Percentiles rank a stretch among this genome's conserved stretches.
Conservation (phyloP, 2,329 filamentous ascomycete genomes). For the Didymella arachidicola region DNA sequence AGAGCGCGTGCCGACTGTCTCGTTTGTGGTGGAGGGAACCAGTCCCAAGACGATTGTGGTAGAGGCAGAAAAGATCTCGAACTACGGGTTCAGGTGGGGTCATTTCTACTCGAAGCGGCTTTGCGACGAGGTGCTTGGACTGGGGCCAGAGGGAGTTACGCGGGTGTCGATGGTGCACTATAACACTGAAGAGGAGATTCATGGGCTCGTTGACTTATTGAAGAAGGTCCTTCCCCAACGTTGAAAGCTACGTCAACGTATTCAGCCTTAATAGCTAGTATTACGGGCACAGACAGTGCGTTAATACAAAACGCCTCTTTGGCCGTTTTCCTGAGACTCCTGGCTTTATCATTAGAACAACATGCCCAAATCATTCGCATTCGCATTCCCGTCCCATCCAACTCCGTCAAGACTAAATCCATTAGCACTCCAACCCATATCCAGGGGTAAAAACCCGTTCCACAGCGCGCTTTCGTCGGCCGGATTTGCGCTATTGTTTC, state of each 20-base stretch:
- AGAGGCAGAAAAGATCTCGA: slow-evolving; percentile 65
- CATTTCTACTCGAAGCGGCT: slow-evolving; percentile 73
- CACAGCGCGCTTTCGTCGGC: slow-evolving; percentile 34
- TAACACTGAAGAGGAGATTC: slow-evolving; percentile 71
- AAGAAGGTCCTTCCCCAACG: slow-evolving; percentile 56
- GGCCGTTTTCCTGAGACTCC: background rate
- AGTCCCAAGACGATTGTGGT: slow-evolving; percentile 67
- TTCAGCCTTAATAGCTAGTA: background rate
- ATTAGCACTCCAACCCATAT: slow-evolving; percentile 48
- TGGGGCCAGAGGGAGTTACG: slow-evolving; percentile 69
- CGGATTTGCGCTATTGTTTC: slow-evolving; percentile 47
- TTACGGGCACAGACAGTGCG: background rate
- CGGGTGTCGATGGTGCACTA: slow-evolving; percentile 78
- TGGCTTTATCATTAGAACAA: slow-evolving; percentile 33
- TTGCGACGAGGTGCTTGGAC: slow-evolving; percentile 64
- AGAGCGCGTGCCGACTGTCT: slow-evolving; percentile 70
- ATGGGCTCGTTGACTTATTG: slow-evolving; percentile 60
- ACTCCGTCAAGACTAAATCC: slow-evolving; percentile 45
- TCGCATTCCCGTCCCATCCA: slow-evolving; percentile 31
- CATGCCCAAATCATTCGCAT: slow-evolving; percentile 40
- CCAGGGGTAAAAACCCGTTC: slow-evolving; percentile 49
- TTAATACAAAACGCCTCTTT: background rate
- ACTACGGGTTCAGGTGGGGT: slow-evolving; percentile 71
- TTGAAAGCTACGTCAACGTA: background rate
- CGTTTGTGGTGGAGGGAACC: slow-evolving; percentile 67